These are phyloP conservation scores for Actinomortierella wolfii DNA, from an alignment of 371 early-diverging fungal species.

Conservation along the genomic window DNA sequence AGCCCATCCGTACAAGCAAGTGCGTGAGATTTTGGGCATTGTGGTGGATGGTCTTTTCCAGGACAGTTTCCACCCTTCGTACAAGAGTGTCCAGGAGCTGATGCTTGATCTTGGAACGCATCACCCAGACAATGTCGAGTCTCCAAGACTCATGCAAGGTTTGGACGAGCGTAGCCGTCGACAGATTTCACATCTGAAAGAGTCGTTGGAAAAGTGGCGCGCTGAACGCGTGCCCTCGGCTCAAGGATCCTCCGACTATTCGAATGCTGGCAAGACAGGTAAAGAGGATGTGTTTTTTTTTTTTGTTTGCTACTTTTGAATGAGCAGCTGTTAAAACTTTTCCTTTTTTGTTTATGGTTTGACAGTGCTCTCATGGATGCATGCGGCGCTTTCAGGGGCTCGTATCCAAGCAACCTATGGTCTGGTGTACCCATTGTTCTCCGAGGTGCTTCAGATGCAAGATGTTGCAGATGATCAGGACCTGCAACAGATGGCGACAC, in stretches of 20 bases:
- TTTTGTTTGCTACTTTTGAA: not conserved
- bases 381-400: slow-evolving; percentile 57
- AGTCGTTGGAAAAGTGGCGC: slow-evolving; percentile 50
- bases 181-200: slow-evolving; percentile 33
- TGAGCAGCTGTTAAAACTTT: not conserved
- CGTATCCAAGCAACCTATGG: slow-evolving; percentile 57
- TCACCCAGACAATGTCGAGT: slow-evolving; percentile 33
- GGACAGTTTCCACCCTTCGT: slow-evolving; percentile 68
- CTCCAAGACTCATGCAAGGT: slow-evolving; percentile 50
- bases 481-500: slow-evolving; percentile 62
- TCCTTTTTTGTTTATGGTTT: slow-evolving; percentile 1
- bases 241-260: slow-evolving; percentile 60
- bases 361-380: slow-evolving; percentile 70
- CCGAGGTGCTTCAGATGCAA: slow-evolving; percentile 72
- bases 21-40: slow-evolving; percentile 78
- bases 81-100: slow-evolving; percentile 49
- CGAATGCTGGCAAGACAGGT: slow-evolving; percentile 76
- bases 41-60: slow-evolving; percentile 71
- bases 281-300: slow-evolving; percentile 5
- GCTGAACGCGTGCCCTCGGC: slow-evolving; percentile 46
- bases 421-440: slow-evolving; percentile 58
- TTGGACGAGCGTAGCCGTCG: slow-evolving; percentile 39
- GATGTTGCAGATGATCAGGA: slow-evolving; percentile 80
- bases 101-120: slow-evolving; percentile 43
- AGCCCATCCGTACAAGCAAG: slow-evolving; percentile 87